Conservation (phyloP, 768 basidiomycete species). For the Lactarius quietus region DNA sequence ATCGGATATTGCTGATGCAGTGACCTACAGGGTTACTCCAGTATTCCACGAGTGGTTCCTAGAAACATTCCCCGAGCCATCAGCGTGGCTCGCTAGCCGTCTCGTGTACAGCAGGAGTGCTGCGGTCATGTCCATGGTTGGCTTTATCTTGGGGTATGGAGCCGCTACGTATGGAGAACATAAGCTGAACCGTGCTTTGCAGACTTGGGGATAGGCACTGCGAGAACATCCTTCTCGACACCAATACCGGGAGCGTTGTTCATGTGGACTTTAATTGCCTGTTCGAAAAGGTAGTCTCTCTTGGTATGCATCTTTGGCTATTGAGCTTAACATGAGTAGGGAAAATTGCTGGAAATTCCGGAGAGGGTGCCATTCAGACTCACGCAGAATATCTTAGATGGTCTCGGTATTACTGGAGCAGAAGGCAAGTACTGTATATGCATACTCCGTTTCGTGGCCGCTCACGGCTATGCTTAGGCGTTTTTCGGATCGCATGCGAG, state of each 20-base stretch:
- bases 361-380: constrained; percentile 94
- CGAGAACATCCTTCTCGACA: constrained; percentile 94
- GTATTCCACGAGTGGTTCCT: constrained; percentile 98
- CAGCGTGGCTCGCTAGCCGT: constrained; percentile 90
- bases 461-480: constrained; percentile 45
- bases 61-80: constrained; percentile 94
- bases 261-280: constrained; percentile 99
- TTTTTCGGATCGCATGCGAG: constrained; percentile 89
- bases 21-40: constrained; percentile 57
- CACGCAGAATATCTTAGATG: constrained; percentile 90
- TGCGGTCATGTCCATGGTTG: constrained; percentile 99
- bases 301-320: neutral
- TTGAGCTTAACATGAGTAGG: constrained; percentile 37
- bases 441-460: neutral
- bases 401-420: constrained; percentile 86
- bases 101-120: constrained; percentile 81
- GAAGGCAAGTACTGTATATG: constrained; percentile 59
- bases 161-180: neutral
- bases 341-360: constrained; percentile 80
- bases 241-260: constrained; percentile 81
- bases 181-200: neutral
- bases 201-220: constrained; percentile 98
- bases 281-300: constrained; percentile 76
- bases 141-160: constrained; percentile 90
- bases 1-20: neutral